These are phyloP conservation scores for Nicotiana tabacum DNA, from an alignment of 257 asterid genomes.

Conservation along the genomic window DNA sequence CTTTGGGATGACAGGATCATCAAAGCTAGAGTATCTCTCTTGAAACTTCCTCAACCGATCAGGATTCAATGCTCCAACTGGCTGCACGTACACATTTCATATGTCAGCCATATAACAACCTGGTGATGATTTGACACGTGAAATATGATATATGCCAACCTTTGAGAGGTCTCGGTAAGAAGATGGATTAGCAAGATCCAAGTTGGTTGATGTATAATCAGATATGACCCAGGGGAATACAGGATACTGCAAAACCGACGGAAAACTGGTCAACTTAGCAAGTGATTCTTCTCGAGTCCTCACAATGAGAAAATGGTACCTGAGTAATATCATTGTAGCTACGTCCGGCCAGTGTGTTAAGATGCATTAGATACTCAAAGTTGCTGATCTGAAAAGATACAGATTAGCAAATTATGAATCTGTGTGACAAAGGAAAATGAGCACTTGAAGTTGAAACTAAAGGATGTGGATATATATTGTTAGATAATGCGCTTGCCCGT, in stretches of 20 bases:
- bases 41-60: conserved; percentile 80
- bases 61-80: conserved; percentile 88
- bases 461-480: neutral
- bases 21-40: conserved; percentile 93
- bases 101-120: conserved; percentile 22
- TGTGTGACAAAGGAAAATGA: neutral
- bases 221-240: conserved; percentile 98
- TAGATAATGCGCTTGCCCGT: neutral
- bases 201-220: conserved; percentile 67
- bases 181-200: conserved; percentile 81
- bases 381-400: conserved; percentile 82
- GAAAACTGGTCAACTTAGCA: conserved; percentile 6
- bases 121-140: neutral
- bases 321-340: conserved; percentile 96
- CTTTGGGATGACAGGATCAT: conserved; percentile 93
- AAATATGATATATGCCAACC: conserved; percentile 42
- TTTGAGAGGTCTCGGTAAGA: conserved; percentile 93
- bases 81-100: conserved; percentile 45
- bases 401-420: conserved; percentile 15
- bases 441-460: conserved; percentile 18
- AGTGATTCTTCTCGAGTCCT: neutral
- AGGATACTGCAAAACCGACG: conserved; percentile 73
- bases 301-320: conserved; percentile 35
- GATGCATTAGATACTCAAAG: conserved; percentile 97
- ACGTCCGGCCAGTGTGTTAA: conserved; percentile 95